Base-by-base conservation (phyloP, 306 rosid species). In the Quercus gilva region DNA sequence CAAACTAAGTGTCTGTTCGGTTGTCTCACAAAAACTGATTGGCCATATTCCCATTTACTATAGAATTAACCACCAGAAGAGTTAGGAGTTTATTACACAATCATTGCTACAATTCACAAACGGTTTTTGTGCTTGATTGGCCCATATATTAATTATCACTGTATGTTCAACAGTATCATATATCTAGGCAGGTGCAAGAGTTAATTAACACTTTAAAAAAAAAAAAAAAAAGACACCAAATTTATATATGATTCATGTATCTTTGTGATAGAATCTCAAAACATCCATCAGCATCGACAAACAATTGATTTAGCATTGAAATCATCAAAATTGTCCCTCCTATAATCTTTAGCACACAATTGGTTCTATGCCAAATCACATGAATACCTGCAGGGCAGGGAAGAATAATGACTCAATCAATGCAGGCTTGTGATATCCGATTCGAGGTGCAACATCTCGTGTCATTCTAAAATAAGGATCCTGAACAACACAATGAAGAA, bases 401-500 rank as follows among this genome's bases (percentile, higher is more conserved):
- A 95, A 95, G 84, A 95, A 93, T 71, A 83, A 80, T 59, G 98
- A 89, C 72, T 95, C 98, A 11, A 96, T 96, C 90, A 96, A 80
- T 64, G 98, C 94, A 52, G 97, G 97, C 84, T 96, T 93, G 85
- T 89, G 85, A 80, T 82, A 89, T 58, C 96, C 97, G 45, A 96
- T 63, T 55, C 88, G 84, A 35, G 98, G 97, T 89, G 99, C 99
- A 79, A 93, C 98, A 78, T 96, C 99, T 52, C 97, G 84, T 37
- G 98, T 96, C 99, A 96, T 96, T 83, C 98, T 90, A 76, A 96
- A 96, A 83, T 93, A 96, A 79, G 98, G 96, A 90, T 96, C 99
- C 98, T 91, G 87, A 65, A 81, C 20, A 84, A 74, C 53, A 70
- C 76, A 81, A 78, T 29, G 76, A 77, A 84, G 74, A 82, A 79